These are phyloP conservation scores for Neospermospora avenae DNA, from an alignment of 2,329 filamentous ascomycete genomes.

Conservation along the genomic window DNA sequence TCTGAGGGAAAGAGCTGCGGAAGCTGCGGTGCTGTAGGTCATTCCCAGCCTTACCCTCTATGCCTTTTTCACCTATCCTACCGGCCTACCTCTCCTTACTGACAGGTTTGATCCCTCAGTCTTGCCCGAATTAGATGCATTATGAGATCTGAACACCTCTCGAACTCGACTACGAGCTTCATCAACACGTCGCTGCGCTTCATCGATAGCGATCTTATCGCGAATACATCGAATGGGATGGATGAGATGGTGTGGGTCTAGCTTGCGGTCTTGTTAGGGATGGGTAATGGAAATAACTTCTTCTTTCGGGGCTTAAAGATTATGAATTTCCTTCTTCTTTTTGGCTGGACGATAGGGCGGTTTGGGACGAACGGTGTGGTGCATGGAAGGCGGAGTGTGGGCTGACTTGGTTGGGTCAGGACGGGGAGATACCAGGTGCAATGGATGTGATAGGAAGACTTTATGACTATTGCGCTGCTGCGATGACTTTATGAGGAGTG, in stretches of 20 bases:
- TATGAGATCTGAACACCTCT: not conserved
- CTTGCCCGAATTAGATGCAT: constrained; percentile 22
- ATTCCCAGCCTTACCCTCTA: not conserved
- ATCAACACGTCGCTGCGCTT: too few species aligned
- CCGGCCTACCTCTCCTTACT: not conserved
- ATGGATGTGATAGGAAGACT: not conserved
- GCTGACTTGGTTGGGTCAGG: not conserved
- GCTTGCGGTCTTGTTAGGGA: too few species aligned
- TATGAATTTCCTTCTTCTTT: not conserved
- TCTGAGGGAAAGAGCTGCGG: constrained; percentile 29
- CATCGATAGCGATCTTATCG: too few species aligned
- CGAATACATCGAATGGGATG: too few species aligned
- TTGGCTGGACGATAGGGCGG: not conserved
- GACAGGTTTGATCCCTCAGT: constrained; percentile 3
- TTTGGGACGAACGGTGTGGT: not conserved
- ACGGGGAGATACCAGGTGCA: constrained; percentile 2
- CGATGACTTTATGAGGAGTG: constrained; percentile 3
- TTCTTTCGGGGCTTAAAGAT: too few species aligned
- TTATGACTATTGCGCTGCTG: not conserved
- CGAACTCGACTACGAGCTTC: not conserved
- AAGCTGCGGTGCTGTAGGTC: constrained; percentile 32
- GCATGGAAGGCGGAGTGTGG: constrained; percentile 1
- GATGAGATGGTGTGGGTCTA: not conserved
- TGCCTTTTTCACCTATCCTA: not conserved
- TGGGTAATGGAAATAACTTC: too few species aligned